Percentiles rank a stretch among this genome's conserved stretches.
These are phyloP conservation scores for Mycena venus DNA, from an alignment of 768 basidiomycete genomes.

Conservation along the genomic window DNA sequence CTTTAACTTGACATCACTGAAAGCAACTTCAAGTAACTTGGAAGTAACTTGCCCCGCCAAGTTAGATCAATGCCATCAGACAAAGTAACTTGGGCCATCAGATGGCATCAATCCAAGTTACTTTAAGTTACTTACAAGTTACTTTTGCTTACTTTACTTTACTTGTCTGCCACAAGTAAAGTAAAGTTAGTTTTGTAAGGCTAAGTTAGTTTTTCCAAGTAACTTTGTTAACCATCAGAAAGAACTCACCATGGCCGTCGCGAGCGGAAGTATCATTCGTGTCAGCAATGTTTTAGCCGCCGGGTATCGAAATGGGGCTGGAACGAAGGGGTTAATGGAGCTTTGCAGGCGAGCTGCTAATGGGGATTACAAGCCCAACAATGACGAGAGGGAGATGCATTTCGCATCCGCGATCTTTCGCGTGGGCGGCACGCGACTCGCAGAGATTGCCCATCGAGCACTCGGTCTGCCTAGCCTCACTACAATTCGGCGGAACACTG, in stretches of 20 bases:
- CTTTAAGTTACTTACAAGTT: too few species aligned
- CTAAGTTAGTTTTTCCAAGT: too few species aligned
- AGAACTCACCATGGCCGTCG: not conserved
- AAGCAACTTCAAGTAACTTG: too few species aligned
- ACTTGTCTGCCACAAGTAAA: too few species aligned
- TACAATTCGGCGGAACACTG: not conserved
- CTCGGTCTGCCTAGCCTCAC: slow-evolving; percentile 6
- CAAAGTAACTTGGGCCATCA: too few species aligned
- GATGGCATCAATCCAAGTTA: too few species aligned
- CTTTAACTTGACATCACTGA: too few species aligned
- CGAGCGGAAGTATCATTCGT: not conserved
- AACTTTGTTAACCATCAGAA: too few species aligned
- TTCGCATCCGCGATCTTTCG: not conserved
- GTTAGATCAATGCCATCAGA: too few species aligned
- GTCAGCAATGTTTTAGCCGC: not conserved
- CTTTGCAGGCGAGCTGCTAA: not conserved
- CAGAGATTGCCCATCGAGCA: not conserved
- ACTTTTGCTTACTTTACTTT: too few species aligned
- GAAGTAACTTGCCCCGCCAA: too few species aligned
- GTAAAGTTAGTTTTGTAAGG: too few species aligned
- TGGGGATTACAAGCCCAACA: not conserved
- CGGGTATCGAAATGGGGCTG: not conserved
- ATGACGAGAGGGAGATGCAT: not conserved
- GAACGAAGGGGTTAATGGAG: not conserved
- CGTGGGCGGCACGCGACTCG: not conserved